These are phyloP conservation scores for Melaleuca quinquenervia DNA, from an alignment of 345 rosid genomes.

Conservation along the genomic window DNA sequence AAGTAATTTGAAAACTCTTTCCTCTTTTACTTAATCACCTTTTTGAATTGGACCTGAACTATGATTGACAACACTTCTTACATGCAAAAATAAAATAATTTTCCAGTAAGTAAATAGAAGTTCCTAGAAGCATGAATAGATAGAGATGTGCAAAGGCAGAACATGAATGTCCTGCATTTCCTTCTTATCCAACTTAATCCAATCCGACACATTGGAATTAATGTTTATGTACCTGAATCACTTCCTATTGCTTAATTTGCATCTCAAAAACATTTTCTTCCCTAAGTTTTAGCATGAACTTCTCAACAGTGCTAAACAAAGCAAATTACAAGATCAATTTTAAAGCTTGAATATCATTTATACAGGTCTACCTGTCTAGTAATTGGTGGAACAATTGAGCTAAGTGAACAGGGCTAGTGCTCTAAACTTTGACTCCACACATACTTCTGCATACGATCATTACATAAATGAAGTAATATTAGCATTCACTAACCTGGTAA, in stretches of 20 bases:
- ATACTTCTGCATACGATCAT: background rate
- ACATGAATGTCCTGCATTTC: background rate
- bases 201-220: background rate
- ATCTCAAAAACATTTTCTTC: too few relatives aligned
- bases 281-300: too few relatives aligned
- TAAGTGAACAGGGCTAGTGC: too few relatives aligned
- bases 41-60: background rate
- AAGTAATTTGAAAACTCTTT: too few relatives aligned
- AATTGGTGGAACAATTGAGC: too few relatives aligned
- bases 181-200: background rate
- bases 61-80: background rate
- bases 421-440: too few relatives aligned
- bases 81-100: background rate
- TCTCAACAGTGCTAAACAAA: too few relatives aligned
- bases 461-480: background rate
- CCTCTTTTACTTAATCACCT: background rate
- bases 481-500: slow-evolving; percentile 52
- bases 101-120: background rate
- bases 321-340: too few relatives aligned
- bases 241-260: background rate
- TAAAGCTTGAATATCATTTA: too few relatives aligned
- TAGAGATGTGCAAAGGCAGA: background rate
- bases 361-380: too few relatives aligned
- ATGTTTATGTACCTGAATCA: background rate
- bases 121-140: background rate